phyloP scores from a whole-genome alignment of 768 basidiomycete species.

The Suillus ampliporus region DNA sequence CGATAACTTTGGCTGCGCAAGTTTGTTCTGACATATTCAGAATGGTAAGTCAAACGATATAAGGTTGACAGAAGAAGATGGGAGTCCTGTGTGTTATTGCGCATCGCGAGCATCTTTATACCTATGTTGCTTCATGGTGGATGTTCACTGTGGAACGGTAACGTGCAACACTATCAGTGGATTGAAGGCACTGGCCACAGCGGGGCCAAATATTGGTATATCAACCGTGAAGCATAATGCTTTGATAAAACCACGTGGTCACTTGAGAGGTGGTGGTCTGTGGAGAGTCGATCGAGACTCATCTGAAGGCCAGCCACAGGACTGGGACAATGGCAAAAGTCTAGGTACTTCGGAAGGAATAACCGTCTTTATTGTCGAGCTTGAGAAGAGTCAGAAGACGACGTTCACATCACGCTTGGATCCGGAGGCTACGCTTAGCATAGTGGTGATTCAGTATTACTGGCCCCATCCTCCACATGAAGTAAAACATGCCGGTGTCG shows the following conservation, averaged over 20 bases:
- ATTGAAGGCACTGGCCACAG: neutral
- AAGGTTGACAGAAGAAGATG: neutral
- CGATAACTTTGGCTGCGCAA: neutral
- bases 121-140: neutral
- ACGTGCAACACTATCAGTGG: neutral
- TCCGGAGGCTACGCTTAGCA: neutral
- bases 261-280: neutral
- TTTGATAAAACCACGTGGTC: neutral
- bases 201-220: neutral
- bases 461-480: neutral
- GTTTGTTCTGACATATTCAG: conserved; percentile 1
- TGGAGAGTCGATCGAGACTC: too few relatives aligned
- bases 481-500: neutral
- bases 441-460: conserved; percentile 5
- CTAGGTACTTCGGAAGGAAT: neutral
- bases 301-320: neutral
- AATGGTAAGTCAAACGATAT: neutral
- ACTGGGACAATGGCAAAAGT: too few relatives aligned
- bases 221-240: neutral
- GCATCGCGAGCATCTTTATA: neutral
- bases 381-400: neutral
- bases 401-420: neutral
- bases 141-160: neutral
- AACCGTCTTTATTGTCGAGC: neutral
- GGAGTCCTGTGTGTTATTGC: neutral